Percentiles rank a stretch among this genome's conserved stretches.
phyloP scores from a whole-genome alignment of 768 basidiomycete genomes.

The Lactarius evosmus region DNA sequence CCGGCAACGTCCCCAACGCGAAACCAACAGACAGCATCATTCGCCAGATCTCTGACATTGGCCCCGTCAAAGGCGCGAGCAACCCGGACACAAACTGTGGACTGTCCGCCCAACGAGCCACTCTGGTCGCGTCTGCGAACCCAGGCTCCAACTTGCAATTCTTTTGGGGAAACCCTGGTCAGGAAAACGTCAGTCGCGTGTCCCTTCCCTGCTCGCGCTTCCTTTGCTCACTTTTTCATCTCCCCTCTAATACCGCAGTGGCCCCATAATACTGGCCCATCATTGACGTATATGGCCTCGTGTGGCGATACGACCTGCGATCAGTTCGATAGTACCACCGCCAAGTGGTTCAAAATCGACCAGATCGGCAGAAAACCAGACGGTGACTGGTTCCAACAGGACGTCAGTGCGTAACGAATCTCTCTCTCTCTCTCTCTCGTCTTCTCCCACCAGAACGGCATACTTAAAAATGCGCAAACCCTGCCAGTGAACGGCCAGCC shows the following conservation, averaged over 20 bases:
- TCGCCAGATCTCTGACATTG: constrained; percentile 41
- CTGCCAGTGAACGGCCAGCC: constrained; percentile 30
- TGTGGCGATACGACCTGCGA: constrained; percentile 56
- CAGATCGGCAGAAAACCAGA: constrained; percentile 32
- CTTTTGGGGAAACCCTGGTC: constrained; percentile 48
- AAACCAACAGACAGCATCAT: constrained; percentile 30
- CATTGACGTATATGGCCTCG: constrained; percentile 70
- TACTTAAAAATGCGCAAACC: neutral
- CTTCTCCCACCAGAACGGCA: neutral
- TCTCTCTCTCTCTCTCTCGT: neutral
- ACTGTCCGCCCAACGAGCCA: constrained; percentile 44
- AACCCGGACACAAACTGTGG: constrained; percentile 60
- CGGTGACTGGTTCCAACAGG: constrained; percentile 34
- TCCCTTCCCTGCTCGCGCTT: neutral
- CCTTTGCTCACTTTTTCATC: neutral
- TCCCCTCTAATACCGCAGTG: constrained; percentile 34
- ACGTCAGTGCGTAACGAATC: constrained; percentile 31
- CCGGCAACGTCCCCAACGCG: constrained; percentile 22
- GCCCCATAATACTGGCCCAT: constrained; percentile 63
- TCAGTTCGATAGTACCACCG: constrained; percentile 54
- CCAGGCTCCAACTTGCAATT: constrained; percentile 54
- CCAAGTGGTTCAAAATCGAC: constrained; percentile 68
- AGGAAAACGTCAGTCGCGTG: constrained; percentile 29
- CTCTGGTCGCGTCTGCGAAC: constrained; percentile 50
- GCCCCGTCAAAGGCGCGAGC: constrained; percentile 50